A percentile compares a stretch with the other conserved stretches of the same genome.
Conservation (phyloP, 208 protist genomes). For the Leishmania martiniquensis region DNA sequence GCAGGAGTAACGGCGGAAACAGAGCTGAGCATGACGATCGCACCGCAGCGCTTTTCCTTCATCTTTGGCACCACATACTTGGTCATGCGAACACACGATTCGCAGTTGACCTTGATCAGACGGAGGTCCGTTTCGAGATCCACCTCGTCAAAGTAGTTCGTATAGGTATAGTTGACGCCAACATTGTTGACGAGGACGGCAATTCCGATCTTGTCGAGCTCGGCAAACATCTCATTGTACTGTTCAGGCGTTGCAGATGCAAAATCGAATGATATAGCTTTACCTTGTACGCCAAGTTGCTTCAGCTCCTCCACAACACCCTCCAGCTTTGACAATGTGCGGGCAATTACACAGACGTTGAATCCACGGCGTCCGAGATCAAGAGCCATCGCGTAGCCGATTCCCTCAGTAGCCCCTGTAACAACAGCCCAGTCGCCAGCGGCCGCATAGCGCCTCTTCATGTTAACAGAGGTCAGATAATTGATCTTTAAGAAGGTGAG, state of each 20-base stretch:
- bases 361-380: slow-evolving; percentile 91
- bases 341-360: slow-evolving; percentile 91
- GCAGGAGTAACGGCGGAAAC: slow-evolving; percentile 70
- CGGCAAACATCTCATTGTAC: slow-evolving; percentile 61
- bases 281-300: slow-evolving; percentile 69
- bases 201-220: slow-evolving; percentile 60
- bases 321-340: slow-evolving; percentile 91
- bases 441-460: slow-evolving; percentile 72
- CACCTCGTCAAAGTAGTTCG: slow-evolving; percentile 91
- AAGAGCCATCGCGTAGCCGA: slow-evolving; percentile 90
- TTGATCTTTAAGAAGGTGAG: slow-evolving; percentile 57
- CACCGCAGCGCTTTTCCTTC: slow-evolving; percentile 62
- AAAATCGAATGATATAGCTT: slow-evolving; percentile 89
- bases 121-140: slow-evolving; percentile 58
- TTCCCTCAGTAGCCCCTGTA: slow-evolving; percentile 95
- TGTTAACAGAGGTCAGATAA: slow-evolving; percentile 56
- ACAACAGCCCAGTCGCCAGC: slow-evolving; percentile 92
- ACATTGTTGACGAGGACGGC: slow-evolving; percentile 94
- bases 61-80: slow-evolving; percentile 80
- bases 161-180: slow-evolving; percentile 92
- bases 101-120: slow-evolving; percentile 92
- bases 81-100: slow-evolving; percentile 85
- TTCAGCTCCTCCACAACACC: slow-evolving; percentile 70
- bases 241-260: slow-evolving; percentile 45
- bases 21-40: slow-evolving; percentile 81